Percentiles rank a stretch among this genome's conserved stretches.
phyloP scores from a whole-genome alignment of 2,329 filamentous ascomycete species.

The Fusarium metavorans region DNA sequence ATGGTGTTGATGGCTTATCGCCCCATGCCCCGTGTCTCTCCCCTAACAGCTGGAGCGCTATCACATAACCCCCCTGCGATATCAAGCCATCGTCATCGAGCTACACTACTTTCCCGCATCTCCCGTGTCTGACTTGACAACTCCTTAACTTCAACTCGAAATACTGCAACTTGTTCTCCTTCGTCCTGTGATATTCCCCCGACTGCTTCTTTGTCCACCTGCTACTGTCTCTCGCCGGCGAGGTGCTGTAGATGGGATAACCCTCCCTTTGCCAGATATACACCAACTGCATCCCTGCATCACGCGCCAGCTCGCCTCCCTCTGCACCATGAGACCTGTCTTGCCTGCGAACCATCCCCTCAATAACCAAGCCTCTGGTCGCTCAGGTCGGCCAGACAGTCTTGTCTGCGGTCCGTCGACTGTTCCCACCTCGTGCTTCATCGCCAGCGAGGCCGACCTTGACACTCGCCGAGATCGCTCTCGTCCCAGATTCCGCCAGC shows the following conservation, averaged over 20 bases:
- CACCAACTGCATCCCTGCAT: constrained; percentile 11
- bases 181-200: background rate
- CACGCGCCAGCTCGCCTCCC: constrained; percentile 9
- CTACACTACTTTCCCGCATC: constrained; percentile 23
- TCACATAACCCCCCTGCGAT: constrained; percentile 26
- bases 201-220: background rate
- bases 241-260: constrained; percentile 23
- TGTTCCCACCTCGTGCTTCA: constrained; percentile 50
- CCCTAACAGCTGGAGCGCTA: background rate
- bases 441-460: constrained; percentile 51
- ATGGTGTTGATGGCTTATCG: constrained; percentile 28
- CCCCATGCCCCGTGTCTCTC: constrained; percentile 22
- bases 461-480: constrained; percentile 41
- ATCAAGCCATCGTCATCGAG: constrained; percentile 43
- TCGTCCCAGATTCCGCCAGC: constrained; percentile 38
- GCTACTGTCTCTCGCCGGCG: background rate
- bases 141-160: constrained; percentile 6
- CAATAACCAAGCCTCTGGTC: constrained; percentile 33
- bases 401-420: constrained; percentile 34
- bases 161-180: background rate
- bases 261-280: constrained; percentile 14
- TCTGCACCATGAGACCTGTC: constrained; percentile 43
- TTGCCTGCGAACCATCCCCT: constrained; percentile 37
- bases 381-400: constrained; percentile 36
- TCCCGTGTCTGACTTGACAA: constrained; percentile 6